Evolutionary conservation across 352 stramenopile species (phyloP).

Genomic region (Phytophthora palmivora): DNA sequence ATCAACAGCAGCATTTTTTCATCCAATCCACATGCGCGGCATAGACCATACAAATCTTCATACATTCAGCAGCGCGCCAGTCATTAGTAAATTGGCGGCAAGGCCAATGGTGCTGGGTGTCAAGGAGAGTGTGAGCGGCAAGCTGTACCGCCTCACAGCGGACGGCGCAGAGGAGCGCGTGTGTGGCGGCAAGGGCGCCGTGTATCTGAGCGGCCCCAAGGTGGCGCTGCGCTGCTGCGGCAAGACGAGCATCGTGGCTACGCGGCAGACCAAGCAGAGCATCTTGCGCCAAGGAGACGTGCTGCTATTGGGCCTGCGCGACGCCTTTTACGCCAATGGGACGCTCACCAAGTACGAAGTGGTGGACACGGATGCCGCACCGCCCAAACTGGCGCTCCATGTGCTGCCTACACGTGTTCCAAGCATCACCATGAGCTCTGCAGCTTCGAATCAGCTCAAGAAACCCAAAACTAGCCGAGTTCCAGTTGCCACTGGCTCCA

Average conservation of each 20-base stretch:
- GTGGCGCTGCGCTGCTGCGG: conserved; percentile 80
- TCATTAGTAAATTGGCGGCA: conserved; percentile 19
- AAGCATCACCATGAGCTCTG: conserved; percentile 42
- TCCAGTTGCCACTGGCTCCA: conserved; percentile 6
- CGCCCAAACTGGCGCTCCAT: conserved; percentile 34
- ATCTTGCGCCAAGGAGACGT: conserved; percentile 80
- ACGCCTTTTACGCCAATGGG: conserved; percentile 85
- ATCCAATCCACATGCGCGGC: background rate
- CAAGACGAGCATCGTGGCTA: conserved; percentile 80
- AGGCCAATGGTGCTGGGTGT: conserved; percentile 55
- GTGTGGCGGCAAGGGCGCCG: conserved; percentile 69
- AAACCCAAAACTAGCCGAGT: background rate
- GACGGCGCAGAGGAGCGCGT: conserved; percentile 65
- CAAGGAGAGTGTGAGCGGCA: conserved; percentile 81
- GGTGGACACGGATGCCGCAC: conserved; percentile 50
- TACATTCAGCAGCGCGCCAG: background rate
- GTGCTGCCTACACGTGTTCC: conserved; percentile 40
- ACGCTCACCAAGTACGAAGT: conserved; percentile 89
- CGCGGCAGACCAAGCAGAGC: conserved; percentile 76
- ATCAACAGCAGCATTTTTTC: background rate
- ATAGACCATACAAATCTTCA: background rate
- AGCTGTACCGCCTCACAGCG: conserved; percentile 46
- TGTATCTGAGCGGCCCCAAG: conserved; percentile 73
- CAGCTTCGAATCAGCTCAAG: conserved; percentile 21
- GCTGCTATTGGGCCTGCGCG: conserved; percentile 60